Percentiles rank a stretch among this genome's conserved stretches.
Evolutionary conservation across 345 rosid genomes (phyloP).

Genomic region (Salix caprea): DNA sequence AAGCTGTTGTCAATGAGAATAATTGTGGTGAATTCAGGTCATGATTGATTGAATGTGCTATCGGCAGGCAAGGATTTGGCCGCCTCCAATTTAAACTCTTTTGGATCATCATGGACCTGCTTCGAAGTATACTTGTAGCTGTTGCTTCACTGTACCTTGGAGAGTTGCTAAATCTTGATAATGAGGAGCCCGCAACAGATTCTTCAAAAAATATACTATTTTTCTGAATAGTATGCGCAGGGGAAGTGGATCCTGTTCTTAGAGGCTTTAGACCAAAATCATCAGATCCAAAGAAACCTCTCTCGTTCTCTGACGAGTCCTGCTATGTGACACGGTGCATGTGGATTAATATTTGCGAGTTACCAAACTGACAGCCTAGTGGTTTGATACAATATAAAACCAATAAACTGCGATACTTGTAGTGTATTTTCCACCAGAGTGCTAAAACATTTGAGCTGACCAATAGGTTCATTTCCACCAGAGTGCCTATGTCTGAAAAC

Average conservation of each 20-base stretch:
- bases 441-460: background rate
- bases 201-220: slow-evolving; percentile 77
- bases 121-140: too few species aligned
- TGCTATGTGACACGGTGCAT: slow-evolving; percentile 21
- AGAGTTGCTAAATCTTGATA: slow-evolving; percentile 75
- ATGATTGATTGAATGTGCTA: too few species aligned
- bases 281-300: slow-evolving; percentile 58
- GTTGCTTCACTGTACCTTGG: slow-evolving; percentile 69
- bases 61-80: too few species aligned
- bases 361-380: background rate
- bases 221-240: slow-evolving; percentile 45
- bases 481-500: background rate
- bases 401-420: background rate
- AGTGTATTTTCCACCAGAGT: background rate
- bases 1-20: too few species aligned
- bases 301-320: slow-evolving; percentile 40
- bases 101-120: too few species aligned
- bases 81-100: too few species aligned
- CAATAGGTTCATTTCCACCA: background rate
- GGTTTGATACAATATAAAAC: background rate
- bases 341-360: slow-evolving; percentile 2
- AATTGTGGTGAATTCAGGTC: too few species aligned
- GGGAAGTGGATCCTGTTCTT: slow-evolving; percentile 55
- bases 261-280: slow-evolving; percentile 54
- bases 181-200: slow-evolving; percentile 82